A percentile compares a stretch with the other conserved stretches of the same genome.
These are phyloP conservation scores for Populus euphratica DNA, from an alignment of 345 rosid species.

Conservation along the genomic window DNA sequence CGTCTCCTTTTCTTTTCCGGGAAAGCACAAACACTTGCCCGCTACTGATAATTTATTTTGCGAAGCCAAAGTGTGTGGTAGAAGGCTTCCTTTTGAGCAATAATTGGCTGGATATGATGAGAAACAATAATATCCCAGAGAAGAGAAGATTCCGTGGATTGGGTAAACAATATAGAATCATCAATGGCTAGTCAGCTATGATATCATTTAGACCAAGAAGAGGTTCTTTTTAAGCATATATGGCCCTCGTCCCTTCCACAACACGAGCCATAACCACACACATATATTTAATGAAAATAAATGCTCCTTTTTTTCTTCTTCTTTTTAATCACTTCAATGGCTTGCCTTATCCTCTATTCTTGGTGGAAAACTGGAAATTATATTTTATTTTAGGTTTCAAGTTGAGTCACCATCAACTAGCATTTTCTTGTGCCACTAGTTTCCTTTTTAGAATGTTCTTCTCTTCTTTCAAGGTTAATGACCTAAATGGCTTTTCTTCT, in stretches of 20 bases:
- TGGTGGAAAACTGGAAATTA: neutral
- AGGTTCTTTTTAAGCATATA: neutral
- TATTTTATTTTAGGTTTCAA: neutral
- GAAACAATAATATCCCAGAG: neutral
- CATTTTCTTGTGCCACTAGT: neutral
- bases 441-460: constrained; percentile 22
- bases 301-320: neutral
- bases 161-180: neutral
- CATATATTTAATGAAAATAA: neutral
- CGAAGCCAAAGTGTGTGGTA: too few relatives aligned
- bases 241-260: neutral
- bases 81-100: neutral
- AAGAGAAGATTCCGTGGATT: neutral
- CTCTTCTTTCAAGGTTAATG: constrained; percentile 33
- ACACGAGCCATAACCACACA: neutral
- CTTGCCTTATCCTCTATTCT: neutral
- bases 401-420: neutral
- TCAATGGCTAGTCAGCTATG: neutral
- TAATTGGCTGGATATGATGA: neutral
- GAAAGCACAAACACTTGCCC: too few relatives aligned
- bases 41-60: too few relatives aligned
- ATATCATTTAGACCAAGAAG: neutral
- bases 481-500: constrained; percentile 23
- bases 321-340: neutral
- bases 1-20: too few relatives aligned